Conservation (phyloP, 2,329 filamentous ascomycete genomes). For the Penicillium olsonii region DNA sequence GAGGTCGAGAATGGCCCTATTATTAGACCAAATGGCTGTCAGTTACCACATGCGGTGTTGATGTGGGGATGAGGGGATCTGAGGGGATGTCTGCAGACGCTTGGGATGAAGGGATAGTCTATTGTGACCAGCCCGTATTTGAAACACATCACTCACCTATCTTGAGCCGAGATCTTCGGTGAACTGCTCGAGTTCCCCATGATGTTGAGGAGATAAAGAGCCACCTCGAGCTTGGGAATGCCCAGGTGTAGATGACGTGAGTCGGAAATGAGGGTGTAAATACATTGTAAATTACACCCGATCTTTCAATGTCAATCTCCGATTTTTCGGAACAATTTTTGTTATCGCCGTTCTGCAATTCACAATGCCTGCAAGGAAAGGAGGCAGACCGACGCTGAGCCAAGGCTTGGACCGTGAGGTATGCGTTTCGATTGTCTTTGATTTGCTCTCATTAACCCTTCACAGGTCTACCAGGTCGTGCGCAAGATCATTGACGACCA, state of each 20-base stretch:
- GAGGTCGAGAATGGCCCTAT: conserved; percentile 94
- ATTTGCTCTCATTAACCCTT: conserved; percentile 4
- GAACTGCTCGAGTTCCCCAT: conserved; percentile 69
- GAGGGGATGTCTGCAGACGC: conserved; percentile 8
- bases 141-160: conserved; percentile 65
- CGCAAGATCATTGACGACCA: conserved; percentile 72
- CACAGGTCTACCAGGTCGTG: conserved; percentile 74
- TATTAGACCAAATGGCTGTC: conserved; percentile 2
- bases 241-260: conserved; percentile 22
- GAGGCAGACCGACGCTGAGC: conserved; percentile 51
- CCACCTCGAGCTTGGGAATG: neutral
- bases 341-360: conserved; percentile 14
- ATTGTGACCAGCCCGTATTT: neutral
- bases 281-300: conserved; percentile 22
- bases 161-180: conserved; percentile 73
- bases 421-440: conserved; percentile 16
- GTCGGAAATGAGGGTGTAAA: conserved; percentile 13
- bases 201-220: conserved; percentile 18
- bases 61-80: conserved; percentile 14
- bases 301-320: conserved; percentile 16
- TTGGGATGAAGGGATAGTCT: neutral
- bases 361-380: conserved; percentile 42
- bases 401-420: conserved; percentile 66
- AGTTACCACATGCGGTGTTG: conserved; percentile 1
- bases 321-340: conserved; percentile 22